These are phyloP conservation scores for Calophaca sinica DNA, from an alignment of 306 rosid genomes.

Conservation along the genomic window DNA sequence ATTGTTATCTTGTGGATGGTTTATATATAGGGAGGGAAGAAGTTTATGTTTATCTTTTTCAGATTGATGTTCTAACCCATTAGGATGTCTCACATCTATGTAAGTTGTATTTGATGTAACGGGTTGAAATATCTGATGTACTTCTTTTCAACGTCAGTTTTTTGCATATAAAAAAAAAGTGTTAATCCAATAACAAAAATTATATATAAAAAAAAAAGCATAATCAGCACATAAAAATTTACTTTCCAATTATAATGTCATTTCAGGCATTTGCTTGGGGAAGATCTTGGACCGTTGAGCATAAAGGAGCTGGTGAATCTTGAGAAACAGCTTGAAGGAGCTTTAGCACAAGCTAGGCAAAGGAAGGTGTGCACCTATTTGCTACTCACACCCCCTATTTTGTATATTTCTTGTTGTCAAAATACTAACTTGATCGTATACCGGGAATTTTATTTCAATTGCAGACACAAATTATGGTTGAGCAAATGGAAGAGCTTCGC, in stretches of 20 bases:
- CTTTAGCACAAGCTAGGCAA: constrained; percentile 83
- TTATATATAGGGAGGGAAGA: no score
- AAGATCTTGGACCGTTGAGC: constrained; percentile 91
- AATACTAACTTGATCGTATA: not conserved
- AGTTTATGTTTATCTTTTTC: no score
- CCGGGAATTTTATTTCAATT: constrained; percentile 16
- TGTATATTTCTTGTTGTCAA: no score
- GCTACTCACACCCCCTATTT: no score
- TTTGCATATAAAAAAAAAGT: no score
- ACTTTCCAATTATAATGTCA: constrained; percentile 21
- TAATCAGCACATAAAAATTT: not conserved
- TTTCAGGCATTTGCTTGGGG: constrained; percentile 90
- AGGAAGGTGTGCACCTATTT: constrained; percentile 63
- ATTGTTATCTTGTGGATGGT: no score
- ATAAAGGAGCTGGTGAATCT: constrained; percentile 86
- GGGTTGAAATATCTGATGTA: no score
- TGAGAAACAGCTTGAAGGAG: constrained; percentile 93
- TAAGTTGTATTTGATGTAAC: no score
- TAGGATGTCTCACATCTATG: no score
- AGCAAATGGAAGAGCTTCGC: constrained; percentile 86
- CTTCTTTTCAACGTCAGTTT: no score
- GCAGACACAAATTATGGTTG: constrained; percentile 85
- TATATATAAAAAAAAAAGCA: not conserved
- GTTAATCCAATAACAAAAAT: not conserved
- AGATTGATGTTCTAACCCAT: no score